phyloP scores from a whole-genome alignment of 2,329 filamentous ascomycete species.

The Chalara sp. region DNA sequence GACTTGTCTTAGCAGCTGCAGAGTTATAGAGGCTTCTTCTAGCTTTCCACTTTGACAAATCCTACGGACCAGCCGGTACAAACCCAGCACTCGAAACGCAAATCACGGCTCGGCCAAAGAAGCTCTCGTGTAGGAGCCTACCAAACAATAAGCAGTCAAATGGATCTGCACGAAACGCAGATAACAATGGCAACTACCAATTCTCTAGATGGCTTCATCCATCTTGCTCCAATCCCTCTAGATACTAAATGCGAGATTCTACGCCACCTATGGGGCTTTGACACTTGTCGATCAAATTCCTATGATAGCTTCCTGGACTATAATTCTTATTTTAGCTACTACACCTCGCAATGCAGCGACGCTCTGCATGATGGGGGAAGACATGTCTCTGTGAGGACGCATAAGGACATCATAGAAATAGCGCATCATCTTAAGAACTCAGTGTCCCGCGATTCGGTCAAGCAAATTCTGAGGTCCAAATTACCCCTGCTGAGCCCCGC shows the following conservation, averaged over 20 bases:
- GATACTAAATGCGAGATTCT: constrained; percentile 6
- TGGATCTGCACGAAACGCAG: neutral
- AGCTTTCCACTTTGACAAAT: no score
- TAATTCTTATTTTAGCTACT: constrained; percentile 9
- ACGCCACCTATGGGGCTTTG: constrained; percentile 1
- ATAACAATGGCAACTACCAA: neutral
- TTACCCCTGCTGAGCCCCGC: neutral
- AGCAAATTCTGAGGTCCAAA: neutral
- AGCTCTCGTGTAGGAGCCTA: no score
- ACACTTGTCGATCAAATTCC: neutral
- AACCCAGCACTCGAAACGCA: no score
- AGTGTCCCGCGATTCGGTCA: neutral
- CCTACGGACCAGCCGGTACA: no score
- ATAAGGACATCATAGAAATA: constrained; percentile 5
- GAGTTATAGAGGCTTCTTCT: no score
- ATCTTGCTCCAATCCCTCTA: neutral
- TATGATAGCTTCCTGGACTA: neutral
- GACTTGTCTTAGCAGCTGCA: no score
- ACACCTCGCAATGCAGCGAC: constrained; percentile 6
- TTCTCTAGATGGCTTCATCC: neutral
- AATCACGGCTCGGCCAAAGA: no score
- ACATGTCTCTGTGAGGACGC: constrained; percentile 1
- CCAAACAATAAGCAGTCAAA: no score
- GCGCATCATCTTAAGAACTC: neutral
- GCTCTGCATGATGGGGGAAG: constrained; percentile 6